A percentile compares a stretch with the other conserved stretches of the same genome.
phyloP scores from a whole-genome alignment of 2,329 filamentous ascomycete genomes.

The Chaetoscypha palmicola region DNA sequence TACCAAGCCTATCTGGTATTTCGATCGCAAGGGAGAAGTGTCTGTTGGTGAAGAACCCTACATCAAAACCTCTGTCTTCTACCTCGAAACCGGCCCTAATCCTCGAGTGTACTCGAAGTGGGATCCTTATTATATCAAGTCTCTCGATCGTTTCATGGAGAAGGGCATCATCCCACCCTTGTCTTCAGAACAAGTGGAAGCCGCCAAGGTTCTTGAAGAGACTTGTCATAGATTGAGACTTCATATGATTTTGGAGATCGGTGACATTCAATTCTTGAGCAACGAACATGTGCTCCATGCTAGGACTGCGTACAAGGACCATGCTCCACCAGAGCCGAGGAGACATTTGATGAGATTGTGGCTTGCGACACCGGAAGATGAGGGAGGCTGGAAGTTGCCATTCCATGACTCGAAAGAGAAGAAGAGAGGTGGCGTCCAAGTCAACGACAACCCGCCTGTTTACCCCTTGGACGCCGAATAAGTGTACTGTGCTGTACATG shows the following conservation, averaged over 20 bases:
- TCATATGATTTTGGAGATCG: constrained; percentile 81
- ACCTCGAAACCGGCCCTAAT: constrained; percentile 62
- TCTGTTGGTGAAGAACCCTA: constrained; percentile 68
- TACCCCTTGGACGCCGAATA: constrained; percentile 74
- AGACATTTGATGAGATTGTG: constrained; percentile 78
- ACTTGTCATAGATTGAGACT: constrained; percentile 66
- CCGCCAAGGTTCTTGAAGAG: constrained; percentile 63
- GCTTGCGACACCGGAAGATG: constrained; percentile 72
- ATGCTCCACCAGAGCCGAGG: constrained; percentile 59
- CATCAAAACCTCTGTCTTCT: constrained; percentile 66
- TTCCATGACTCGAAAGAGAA: constrained; percentile 76
- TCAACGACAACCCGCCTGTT: constrained; percentile 69
- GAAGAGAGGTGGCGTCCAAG: constrained; percentile 85
- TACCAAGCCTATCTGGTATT: constrained; percentile 79
- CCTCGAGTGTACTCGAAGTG: constrained; percentile 74
- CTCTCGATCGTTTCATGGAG: constrained; percentile 67
- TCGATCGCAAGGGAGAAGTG: constrained; percentile 82
- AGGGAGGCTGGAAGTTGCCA: constrained; percentile 80
- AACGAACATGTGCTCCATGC: constrained; percentile 79
- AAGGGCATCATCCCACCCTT: constrained; percentile 66
- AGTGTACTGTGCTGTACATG: not conserved
- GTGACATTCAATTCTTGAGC: constrained; percentile 80
- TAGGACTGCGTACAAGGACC: constrained; percentile 70
- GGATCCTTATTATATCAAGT: constrained; percentile 83
- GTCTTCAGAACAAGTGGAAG: constrained; percentile 60